phyloP scores from a whole-genome alignment of 352 stramenopile species.

The Phytophthora gonapodyides region DNA sequence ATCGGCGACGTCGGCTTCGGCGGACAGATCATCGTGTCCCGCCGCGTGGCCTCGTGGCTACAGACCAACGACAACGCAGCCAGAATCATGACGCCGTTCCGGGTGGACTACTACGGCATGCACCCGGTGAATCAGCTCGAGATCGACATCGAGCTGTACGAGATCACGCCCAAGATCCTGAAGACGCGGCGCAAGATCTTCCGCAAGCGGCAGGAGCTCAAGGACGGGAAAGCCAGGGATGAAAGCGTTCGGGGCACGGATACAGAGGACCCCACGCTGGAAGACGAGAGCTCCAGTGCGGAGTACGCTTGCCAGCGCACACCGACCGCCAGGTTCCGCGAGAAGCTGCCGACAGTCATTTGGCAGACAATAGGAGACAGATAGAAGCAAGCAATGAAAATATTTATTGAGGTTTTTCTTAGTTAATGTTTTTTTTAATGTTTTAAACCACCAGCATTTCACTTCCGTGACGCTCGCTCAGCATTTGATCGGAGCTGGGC shows the following conservation, averaged over 20 bases:
- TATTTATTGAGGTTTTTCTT: constrained; percentile 42
- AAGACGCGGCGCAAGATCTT: constrained; percentile 61
- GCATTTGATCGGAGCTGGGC: constrained; percentile 16
- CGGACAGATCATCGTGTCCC: constrained; percentile 73
- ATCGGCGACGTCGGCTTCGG: constrained; percentile 68
- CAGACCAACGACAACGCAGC: constrained; percentile 40
- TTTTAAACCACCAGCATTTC: not conserved
- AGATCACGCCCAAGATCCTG: constrained; percentile 61
- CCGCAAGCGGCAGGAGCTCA: constrained; percentile 42
- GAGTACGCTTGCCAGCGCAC: constrained; percentile 52
- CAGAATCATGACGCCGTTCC: constrained; percentile 46
- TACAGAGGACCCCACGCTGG: constrained; percentile 41
- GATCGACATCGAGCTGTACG: constrained; percentile 62
- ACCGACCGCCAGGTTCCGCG: constrained; percentile 43
- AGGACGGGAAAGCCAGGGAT: constrained; percentile 33
- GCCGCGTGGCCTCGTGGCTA: constrained; percentile 59
- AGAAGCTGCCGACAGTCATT: constrained; percentile 42
- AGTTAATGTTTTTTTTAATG: not conserved
- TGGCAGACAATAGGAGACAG: constrained; percentile 40
- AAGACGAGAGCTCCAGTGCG: constrained; percentile 37
- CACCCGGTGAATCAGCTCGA: constrained; percentile 55
- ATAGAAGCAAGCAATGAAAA: constrained; percentile 29
- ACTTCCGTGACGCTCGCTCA: constrained; percentile 29
- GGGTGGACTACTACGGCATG: constrained; percentile 55
- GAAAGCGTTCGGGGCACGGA: constrained; percentile 31